Conservation (phyloP, 2,329 filamentous ascomycete genomes). For the Aspergillus sp. region DNA sequence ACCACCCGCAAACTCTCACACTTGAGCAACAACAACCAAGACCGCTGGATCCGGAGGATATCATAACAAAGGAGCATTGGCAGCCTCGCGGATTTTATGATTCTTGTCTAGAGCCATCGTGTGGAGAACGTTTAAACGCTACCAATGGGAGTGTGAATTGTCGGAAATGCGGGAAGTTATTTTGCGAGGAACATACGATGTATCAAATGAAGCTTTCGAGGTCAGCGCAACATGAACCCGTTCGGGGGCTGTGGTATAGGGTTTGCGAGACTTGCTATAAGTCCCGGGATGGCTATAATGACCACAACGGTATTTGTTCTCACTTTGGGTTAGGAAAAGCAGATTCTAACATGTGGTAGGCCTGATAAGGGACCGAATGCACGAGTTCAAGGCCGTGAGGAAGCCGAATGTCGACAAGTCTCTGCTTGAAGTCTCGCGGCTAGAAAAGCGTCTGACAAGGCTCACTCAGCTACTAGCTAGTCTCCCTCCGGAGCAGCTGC, state of each 20-base stretch:
- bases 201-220: conserved; percentile 98
- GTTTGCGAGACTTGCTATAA: conserved; percentile 99
- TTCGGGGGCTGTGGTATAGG: conserved; percentile 86
- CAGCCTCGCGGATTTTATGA: conserved; percentile 74
- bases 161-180: conserved; percentile 85
- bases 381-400: conserved; percentile 68
- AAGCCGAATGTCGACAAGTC: conserved; percentile 78
- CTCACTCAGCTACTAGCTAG: conserved; percentile 80
- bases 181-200: conserved; percentile 98
- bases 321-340: neutral
- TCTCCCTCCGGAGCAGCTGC: conserved; percentile 65
- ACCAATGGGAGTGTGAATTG: conserved; percentile 88
- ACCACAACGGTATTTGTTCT: conserved; percentile 63
- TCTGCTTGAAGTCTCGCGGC: conserved; percentile 79
- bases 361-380: conserved; percentile 68
- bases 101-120: conserved; percentile 81
- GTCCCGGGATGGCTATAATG: conserved; percentile 91
- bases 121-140: conserved; percentile 74
- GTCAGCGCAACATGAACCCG: conserved; percentile 83
- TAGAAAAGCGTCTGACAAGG: conserved; percentile 90
- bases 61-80: conserved; percentile 88
- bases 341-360: conserved; percentile 40
- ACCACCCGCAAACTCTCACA: conserved; percentile 27
- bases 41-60: conserved; percentile 75
- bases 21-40: conserved; percentile 24